Percentiles rank a stretch among this genome's conserved stretches.
Evolutionary conservation across 108 stramenopile genomes (phyloP).

Genomic region (Skeletonema marinoi): DNA sequence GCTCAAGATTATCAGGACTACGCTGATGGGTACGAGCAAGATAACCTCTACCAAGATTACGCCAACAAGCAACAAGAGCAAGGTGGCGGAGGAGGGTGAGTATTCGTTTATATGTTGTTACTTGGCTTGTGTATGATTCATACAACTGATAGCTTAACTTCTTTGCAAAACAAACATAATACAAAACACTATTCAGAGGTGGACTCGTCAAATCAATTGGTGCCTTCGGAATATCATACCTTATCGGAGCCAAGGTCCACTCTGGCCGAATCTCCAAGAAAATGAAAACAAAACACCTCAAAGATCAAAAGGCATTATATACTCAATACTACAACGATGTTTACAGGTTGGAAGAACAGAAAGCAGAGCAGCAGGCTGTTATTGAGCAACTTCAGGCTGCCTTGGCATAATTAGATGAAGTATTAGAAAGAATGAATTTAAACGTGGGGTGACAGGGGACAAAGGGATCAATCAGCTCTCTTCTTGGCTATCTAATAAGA

Average conservation of each 20-base stretch:
- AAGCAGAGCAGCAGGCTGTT: conserved; percentile 65
- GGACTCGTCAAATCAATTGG: conserved; percentile 60
- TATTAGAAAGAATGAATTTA: not conserved
- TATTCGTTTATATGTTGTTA: not conserved
- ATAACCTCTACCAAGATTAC: conserved; percentile 80
- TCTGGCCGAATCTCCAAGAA: conserved; percentile 70
- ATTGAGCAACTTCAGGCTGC: conserved; percentile 51
- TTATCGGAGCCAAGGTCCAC: conserved; percentile 78
- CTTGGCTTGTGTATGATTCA: not conserved
- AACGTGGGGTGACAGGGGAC: not conserved
- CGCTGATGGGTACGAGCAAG: conserved; percentile 66
- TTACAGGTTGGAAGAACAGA: conserved; percentile 85
- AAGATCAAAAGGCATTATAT: conserved; percentile 90
- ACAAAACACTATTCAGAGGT: conserved; percentile 17
- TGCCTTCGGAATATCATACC: conserved; percentile 63
- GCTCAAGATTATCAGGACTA: conserved; percentile 78
- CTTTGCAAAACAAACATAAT: not conserved
- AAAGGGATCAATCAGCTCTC: not conserved
- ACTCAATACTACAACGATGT: conserved; percentile 94
- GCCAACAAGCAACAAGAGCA: conserved; percentile 66
- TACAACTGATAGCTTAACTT: not conserved
- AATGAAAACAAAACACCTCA: conserved; percentile 77
- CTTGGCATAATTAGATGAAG: conserved; percentile 17
- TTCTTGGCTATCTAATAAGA: not conserved
- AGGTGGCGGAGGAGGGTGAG: conserved; percentile 52